Evolutionary conservation across 2,329 filamentous ascomycete species (phyloP).

Genomic region (Alternaria brassicicola): DNA sequence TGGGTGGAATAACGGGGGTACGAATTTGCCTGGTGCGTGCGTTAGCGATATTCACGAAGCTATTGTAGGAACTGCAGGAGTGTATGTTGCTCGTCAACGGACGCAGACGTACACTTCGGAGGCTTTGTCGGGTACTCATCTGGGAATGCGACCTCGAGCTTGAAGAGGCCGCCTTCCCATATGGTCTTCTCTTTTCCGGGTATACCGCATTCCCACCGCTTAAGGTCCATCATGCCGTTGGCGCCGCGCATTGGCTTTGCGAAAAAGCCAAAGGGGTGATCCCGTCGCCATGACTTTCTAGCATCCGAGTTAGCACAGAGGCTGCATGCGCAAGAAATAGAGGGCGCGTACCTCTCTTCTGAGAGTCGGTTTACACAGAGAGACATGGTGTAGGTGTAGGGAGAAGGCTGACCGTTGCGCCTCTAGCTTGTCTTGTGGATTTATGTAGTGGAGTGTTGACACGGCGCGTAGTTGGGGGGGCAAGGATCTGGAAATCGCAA

Average conservation of each 20-base stretch:
- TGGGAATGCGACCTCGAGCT: conserved; percentile 88
- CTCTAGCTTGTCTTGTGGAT: neutral
- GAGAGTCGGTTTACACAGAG: conserved; percentile 77
- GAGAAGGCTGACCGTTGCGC: conserved; percentile 11
- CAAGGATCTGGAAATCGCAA: neutral
- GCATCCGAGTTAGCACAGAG: conserved; percentile 25
- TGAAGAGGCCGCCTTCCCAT: conserved; percentile 98
- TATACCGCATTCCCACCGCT: conserved; percentile 95
- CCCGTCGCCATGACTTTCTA: conserved; percentile 95
- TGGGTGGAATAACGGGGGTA: conserved; percentile 93
- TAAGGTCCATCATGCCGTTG: conserved; percentile 84
- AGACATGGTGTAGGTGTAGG: conserved; percentile 65
- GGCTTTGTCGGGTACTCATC: conserved; percentile 99
- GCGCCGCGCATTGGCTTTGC: conserved; percentile 83
- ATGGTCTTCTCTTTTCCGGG: conserved; percentile 96
- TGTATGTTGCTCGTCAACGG: neutral
- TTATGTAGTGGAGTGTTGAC: neutral
- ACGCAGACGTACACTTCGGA: conserved; percentile 79
- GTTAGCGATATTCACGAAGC: neutral
- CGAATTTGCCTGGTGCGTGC: conserved; percentile 78
- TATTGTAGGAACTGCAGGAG: neutral
- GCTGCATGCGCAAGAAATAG: neutral
- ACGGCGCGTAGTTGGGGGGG: neutral
- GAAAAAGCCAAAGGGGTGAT: conserved; percentile 97
- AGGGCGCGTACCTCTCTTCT: conserved; percentile 44